A percentile compares a stretch with the other conserved stretches of the same genome.
Conservation (phyloP, 176 grass and related monocot species). For the Avena atlantica region DNA sequence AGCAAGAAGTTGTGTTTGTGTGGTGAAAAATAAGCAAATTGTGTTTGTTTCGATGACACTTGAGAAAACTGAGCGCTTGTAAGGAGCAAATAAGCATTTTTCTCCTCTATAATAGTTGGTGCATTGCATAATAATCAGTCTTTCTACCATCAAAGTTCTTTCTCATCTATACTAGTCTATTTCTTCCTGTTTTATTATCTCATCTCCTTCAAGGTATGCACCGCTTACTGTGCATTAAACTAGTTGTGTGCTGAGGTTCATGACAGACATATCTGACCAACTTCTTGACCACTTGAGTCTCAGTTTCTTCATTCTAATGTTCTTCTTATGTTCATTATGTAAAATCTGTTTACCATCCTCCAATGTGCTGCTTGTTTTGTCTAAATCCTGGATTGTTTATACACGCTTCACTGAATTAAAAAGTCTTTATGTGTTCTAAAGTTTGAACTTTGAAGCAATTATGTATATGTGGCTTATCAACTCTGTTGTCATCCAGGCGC, state of each 20-base stretch:
- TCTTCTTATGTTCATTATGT: background rate
- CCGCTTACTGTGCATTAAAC: background rate
- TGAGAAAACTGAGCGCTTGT: too few relatives aligned
- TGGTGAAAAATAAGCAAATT: too few relatives aligned
- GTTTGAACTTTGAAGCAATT: background rate
- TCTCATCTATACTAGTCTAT: background rate
- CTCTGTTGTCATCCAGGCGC: constrained; percentile 46
- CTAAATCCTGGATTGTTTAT: background rate
- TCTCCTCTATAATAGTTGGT: background rate
- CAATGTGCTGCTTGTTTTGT: background rate
- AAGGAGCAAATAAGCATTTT: too few relatives aligned
- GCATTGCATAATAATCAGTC: background rate
- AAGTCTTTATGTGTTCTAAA: background rate
- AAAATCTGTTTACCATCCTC: constrained; percentile 2
- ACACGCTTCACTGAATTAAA: constrained; percentile 7
- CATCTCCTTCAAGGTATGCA: background rate
- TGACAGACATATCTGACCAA: background rate
- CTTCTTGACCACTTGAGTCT: background rate
- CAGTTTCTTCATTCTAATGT: background rate
- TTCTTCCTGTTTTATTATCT: constrained; percentile 8
- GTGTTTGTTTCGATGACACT: too few relatives aligned
- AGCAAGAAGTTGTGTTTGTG: too few relatives aligned
- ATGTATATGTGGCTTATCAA: background rate
- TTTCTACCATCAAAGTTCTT: constrained; percentile 1
- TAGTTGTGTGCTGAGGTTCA: background rate